phyloP scores from a whole-genome alignment of 306 rosid species.

The Cucurbita pepo region DNA sequence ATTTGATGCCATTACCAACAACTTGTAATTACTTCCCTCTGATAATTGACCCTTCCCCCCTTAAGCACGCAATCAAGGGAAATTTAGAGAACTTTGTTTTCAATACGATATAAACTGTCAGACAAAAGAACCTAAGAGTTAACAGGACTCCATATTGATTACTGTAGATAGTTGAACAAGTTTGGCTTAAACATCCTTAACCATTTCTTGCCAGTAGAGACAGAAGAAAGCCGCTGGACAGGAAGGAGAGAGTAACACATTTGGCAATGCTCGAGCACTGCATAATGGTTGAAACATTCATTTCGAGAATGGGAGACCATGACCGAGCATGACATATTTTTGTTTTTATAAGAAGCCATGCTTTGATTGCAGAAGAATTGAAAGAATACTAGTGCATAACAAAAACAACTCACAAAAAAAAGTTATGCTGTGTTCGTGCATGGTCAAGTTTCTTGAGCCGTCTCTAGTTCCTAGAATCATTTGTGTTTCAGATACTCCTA shows the following conservation, averaged over 20 bases:
- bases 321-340: background rate
- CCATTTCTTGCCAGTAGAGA: background rate
- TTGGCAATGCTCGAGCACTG: too few species aligned
- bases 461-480: too few species aligned
- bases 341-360: too few species aligned
- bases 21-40: background rate
- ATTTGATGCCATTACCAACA: background rate
- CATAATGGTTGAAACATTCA: too few species aligned
- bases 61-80: background rate
- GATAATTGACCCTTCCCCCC: background rate
- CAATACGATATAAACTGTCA: background rate
- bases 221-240: background rate
- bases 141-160: background rate
- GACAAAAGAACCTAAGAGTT: background rate
- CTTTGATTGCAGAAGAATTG: too few species aligned
- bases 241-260: too few species aligned
- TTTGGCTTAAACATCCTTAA: background rate
- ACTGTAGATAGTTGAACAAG: background rate
- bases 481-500: too few species aligned
- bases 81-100: background rate
- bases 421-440: too few species aligned
- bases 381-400: too few species aligned
- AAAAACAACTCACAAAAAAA: too few species aligned
- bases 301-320: background rate
- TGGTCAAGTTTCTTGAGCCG: too few species aligned